Evolutionary conservation across 116 monocot genomes (phyloP).

Genomic region (Zostera marina): DNA sequence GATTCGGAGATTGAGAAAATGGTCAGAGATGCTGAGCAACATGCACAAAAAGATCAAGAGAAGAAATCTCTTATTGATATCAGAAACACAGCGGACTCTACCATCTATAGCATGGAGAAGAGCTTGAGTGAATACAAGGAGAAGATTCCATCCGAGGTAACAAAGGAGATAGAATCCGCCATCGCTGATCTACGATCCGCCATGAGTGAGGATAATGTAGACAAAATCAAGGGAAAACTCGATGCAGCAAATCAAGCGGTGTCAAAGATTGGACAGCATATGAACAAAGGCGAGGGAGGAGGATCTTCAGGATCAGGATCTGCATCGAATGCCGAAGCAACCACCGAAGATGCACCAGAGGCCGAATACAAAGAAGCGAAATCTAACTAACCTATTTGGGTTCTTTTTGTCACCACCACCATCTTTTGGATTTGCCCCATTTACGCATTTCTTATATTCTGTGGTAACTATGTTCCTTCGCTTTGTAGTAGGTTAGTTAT

Average conservation of each 20-base stretch:
- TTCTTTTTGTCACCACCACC: background rate
- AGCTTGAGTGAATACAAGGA: conserved; percentile 15
- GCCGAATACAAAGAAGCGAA: conserved; percentile 15
- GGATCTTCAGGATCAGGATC: background rate
- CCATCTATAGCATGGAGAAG: conserved; percentile 21
- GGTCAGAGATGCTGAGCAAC: conserved; percentile 18
- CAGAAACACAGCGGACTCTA: conserved; percentile 14
- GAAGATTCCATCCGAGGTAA: conserved; percentile 14
- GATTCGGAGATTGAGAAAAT: conserved; percentile 18
- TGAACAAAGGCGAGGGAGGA: conserved; percentile 9
- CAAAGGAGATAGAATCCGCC: conserved; percentile 9
- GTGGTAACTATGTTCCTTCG: too few relatives aligned
- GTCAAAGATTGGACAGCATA: conserved; percentile 21
- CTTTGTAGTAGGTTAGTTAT: too few relatives aligned
- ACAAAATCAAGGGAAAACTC: conserved; percentile 11
- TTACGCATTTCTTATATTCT: too few relatives aligned
- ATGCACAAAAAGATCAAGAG: conserved; percentile 19
- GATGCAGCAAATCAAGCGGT: conserved; percentile 21
- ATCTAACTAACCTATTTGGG: background rate
- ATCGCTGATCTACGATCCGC: conserved; percentile 7
- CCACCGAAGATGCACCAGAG: conserved; percentile 4
- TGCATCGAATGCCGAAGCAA: background rate
- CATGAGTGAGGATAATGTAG: conserved; percentile 9
- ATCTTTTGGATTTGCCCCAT: background rate
- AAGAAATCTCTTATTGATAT: conserved; percentile 17